Conservation (phyloP, 2,329 filamentous ascomycete species). For the Diaporthe batatas region DNA sequence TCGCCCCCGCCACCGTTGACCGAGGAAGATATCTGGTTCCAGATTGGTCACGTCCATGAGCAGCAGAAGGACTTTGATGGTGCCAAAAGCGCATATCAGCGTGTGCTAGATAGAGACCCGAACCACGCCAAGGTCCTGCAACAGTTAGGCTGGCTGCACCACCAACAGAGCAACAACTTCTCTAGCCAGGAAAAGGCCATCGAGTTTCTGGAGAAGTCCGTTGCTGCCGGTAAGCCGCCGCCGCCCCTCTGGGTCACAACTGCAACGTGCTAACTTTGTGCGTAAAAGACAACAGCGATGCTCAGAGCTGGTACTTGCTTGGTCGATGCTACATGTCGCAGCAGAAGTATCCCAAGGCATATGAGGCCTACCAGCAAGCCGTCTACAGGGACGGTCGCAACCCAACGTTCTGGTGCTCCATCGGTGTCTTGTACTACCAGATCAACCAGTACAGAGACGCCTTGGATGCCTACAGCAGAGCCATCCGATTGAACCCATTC, state of each 20-base stretch:
- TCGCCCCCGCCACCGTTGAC: slow-evolving; percentile 93
- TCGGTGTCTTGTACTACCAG: slow-evolving; percentile 98
- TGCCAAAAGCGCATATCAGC: slow-evolving; percentile 91
- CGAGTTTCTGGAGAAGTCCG: slow-evolving; percentile 96
- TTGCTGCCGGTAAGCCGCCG: slow-evolving; percentile 81
- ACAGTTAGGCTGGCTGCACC: slow-evolving; percentile 96
- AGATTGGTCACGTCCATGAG: slow-evolving; percentile 98
- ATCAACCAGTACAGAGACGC: slow-evolving; percentile 99
- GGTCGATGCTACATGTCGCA: slow-evolving; percentile 99
- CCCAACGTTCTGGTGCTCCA: slow-evolving; percentile 99
- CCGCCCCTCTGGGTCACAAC: slow-evolving; percentile 38
- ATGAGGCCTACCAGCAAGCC: slow-evolving; percentile 98
- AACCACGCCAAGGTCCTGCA: slow-evolving; percentile 98
- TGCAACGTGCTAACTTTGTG: slow-evolving; percentile 47
- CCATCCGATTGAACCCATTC: slow-evolving; percentile 96
- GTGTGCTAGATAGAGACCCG: slow-evolving; percentile 93
- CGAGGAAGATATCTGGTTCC: slow-evolving; percentile 99
- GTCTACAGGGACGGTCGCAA: slow-evolving; percentile 98
- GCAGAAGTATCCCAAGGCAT: slow-evolving; percentile 98
- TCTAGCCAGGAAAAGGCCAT: slow-evolving; percentile 95
- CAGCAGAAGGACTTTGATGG: slow-evolving; percentile 98
- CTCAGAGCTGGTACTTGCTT: slow-evolving; percentile 98
- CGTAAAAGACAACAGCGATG: slow-evolving; percentile 84
- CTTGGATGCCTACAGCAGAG: slow-evolving; percentile 95
- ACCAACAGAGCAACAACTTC: slow-evolving; percentile 94